A percentile compares a stretch with the other conserved stretches of the same genome.
Evolutionary conservation across 768 basidiomycete genomes (phyloP).

Genomic region (Lentinula sp.): DNA sequence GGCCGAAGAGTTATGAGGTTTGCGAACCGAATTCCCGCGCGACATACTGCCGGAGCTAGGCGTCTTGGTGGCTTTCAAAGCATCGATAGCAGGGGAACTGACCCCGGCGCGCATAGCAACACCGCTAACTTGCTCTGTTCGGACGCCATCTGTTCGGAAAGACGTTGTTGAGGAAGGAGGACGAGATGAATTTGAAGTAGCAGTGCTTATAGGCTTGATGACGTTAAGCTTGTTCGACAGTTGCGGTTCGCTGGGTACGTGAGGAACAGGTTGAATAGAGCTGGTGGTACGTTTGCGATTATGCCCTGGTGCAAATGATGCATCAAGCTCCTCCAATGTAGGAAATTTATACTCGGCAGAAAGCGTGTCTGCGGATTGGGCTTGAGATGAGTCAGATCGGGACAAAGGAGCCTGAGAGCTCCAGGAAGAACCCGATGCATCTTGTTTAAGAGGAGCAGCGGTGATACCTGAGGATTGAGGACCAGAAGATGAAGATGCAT

Average conservation of each 20-base stretch:
- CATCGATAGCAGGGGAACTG: neutral
- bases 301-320: constrained; percentile 28
- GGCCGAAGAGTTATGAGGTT: constrained; percentile 40
- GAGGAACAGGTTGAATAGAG: constrained; percentile 3
- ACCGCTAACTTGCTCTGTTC: constrained; percentile 55
- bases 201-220: neutral
- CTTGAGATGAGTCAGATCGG: constrained; percentile 23
- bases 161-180: constrained; percentile 16
- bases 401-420: constrained; percentile 23
- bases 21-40: constrained; percentile 42
- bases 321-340: constrained; percentile 79
- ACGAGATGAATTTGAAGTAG: constrained; percentile 13
- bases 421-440: constrained; percentile 24
- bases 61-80: constrained; percentile 2
- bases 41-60: constrained; percentile 12
- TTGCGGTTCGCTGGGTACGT: constrained; percentile 10
- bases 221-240: neutral
- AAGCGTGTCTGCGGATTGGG: constrained; percentile 27
- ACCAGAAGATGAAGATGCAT: constrained; percentile 18
- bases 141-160: constrained; percentile 29
- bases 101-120: constrained; percentile 38
- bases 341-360: constrained; percentile 76
- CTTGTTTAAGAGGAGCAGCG: constrained; percentile 18
- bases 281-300: constrained; percentile 9
- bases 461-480: constrained; percentile 24